Evolutionary conservation across 345 rosid genomes (phyloP), one percentile per base, ranked within the genome.

Genomic region (Streptanthus diversifolius): DNA sequence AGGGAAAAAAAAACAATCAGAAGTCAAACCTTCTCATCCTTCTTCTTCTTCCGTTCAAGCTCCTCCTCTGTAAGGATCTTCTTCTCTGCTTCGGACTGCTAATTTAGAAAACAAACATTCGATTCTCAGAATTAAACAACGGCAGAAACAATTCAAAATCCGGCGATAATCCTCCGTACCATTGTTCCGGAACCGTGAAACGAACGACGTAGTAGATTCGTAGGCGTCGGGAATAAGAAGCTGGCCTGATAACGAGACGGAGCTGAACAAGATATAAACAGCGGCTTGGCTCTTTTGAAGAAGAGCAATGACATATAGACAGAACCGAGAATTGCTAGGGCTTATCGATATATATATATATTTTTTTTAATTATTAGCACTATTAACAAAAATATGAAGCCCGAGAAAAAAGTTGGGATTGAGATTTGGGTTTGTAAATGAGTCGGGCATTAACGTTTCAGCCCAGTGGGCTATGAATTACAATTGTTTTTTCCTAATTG

Each of bases 11-110:
- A 18, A 10, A 6, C 11, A 48, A 22, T 32, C 3, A 48, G 14
- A 19, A 44, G 57, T 51, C 40, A 35, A 52, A 91, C 98, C 87
- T 90, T 90, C 71, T 92, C 95, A 63, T 92, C 96, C 70, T 90
- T 92, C 81, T 85, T 92, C 89, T 90, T 90, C 86, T 92, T 88
- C 41, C 91, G 78, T 80, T 92, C 98, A 14, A 84, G 85, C 18
- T 92, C 98, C 69, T 90, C 92, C 9, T 76, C 86, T 5, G 90
- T 86, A 49, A 73, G 83, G 3, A 71, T 76, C 82, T 83, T 86
- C 66, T 78, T 77, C 70, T 84, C 96, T 33, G 85, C 63, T 57
- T 69, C 83, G 10, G 88, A 80, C 91, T 86, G 85, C 52, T 25
- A 66, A 79, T 24, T 58, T n/a, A 25, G 10, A 48, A 70, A 27